Percentiles rank a stretch among this genome's conserved stretches.
Evolutionary conservation across 2,329 filamentous ascomycete species (phyloP).

Genomic region (Fusarium longipes): DNA sequence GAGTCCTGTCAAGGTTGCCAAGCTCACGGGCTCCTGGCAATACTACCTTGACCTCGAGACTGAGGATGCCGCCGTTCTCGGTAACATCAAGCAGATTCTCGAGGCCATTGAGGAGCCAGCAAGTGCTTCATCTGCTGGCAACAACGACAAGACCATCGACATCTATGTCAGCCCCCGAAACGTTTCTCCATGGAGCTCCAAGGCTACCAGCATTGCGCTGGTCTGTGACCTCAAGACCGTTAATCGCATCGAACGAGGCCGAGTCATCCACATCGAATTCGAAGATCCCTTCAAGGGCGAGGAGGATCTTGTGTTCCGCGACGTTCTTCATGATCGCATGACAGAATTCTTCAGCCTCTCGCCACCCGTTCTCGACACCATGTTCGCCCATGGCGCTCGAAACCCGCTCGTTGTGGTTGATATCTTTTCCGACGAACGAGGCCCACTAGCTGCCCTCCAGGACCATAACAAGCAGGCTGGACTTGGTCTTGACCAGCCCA

Average conservation of each 20-base stretch:
- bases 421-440: slow-evolving; percentile 72
- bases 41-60: slow-evolving; percentile 74
- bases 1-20: slow-evolving; percentile 58
- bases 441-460: slow-evolving; percentile 77
- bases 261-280: slow-evolving; percentile 77
- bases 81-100: slow-evolving; percentile 60
- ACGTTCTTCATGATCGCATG: slow-evolving; percentile 92
- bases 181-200: slow-evolving; percentile 97
- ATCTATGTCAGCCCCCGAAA: slow-evolving; percentile 84
- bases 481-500: slow-evolving; percentile 85
- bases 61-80: slow-evolving; percentile 51
- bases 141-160: slow-evolving; percentile 61
- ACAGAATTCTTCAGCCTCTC: slow-evolving; percentile 80
- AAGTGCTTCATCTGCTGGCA: slow-evolving; percentile 44
- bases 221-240: slow-evolving; percentile 84
- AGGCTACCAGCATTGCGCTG: slow-evolving; percentile 92
- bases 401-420: slow-evolving; percentile 78
- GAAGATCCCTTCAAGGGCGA: slow-evolving; percentile 59
- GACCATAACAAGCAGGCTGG: slow-evolving; percentile 87
- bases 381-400: slow-evolving; percentile 79
- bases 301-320: slow-evolving; percentile 67
- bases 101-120: slow-evolving; percentile 52
- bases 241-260: slow-evolving; percentile 86
- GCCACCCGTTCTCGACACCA: slow-evolving; percentile 75
- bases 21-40: slow-evolving; percentile 66